These are phyloP conservation scores for Selaginella moellendorffii DNA, from an alignment of 75 land plant genomes.

Conservation along the genomic window DNA sequence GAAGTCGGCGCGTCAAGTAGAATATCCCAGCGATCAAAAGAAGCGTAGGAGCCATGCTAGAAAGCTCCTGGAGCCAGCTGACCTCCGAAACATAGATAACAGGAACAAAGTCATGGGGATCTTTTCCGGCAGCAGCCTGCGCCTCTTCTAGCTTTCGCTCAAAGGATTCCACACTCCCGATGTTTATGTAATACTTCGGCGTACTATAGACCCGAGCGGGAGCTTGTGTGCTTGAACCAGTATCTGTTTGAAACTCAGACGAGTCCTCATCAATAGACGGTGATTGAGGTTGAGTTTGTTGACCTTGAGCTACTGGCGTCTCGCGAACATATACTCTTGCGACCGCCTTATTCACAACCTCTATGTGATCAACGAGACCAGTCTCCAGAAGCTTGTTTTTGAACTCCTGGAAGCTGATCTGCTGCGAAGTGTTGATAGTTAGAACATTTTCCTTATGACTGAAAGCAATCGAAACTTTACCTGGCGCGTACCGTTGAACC, in stretches of 20 bases:
- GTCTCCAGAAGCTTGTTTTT: constrained; percentile 82
- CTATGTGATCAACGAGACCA: background rate
- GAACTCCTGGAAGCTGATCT: constrained; percentile 99
- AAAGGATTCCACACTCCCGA: constrained; percentile 46
- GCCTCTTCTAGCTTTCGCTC: constrained; percentile 46
- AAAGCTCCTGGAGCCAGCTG: constrained; percentile 33
- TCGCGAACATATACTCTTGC: background rate
- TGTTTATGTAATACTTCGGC: constrained; percentile 31
- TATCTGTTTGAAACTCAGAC: constrained; percentile 6
- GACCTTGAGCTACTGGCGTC: constrained; percentile 2
- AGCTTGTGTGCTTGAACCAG: constrained; percentile 5
- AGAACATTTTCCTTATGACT: background rate
- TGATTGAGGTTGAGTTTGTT: constrained; percentile 8
- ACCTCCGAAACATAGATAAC: constrained; percentile 68
- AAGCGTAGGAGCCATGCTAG: constrained; percentile 32
- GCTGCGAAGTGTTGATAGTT: constrained; percentile 14
- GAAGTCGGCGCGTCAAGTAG: constrained; percentile 27
- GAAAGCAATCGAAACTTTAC: background rate
- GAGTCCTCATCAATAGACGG: constrained; percentile 1
- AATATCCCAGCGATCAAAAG: constrained; percentile 36
- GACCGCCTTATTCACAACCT: background rate
- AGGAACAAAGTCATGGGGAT: constrained; percentile 76
- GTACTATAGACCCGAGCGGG: constrained; percentile 17
- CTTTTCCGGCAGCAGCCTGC: constrained; percentile 44
- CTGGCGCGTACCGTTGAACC: background rate